Conservation (phyloP, 306 rosid species). For the Citrullus mucosospermus region DNA sequence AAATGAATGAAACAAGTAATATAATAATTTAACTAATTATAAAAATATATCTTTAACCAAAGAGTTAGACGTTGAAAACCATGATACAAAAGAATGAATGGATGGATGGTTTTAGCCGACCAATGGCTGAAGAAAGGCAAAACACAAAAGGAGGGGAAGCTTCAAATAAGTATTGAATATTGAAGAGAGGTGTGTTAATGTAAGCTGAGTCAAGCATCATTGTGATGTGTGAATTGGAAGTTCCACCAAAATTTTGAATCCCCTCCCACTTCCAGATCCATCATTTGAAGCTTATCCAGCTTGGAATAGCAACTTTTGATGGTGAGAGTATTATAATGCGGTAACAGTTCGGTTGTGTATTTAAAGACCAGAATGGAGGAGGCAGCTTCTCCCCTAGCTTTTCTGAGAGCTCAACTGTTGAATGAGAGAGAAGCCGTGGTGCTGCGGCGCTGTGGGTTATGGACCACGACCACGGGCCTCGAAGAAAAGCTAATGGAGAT, state of each 20-base stretch:
- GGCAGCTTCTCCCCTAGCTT: constrained; percentile 30
- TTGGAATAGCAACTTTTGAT: background rate
- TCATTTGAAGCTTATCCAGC: background rate
- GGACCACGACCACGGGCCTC: constrained; percentile 22
- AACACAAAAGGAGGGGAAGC: too few species aligned
- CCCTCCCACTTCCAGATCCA: too few species aligned
- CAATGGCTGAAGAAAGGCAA: too few species aligned
- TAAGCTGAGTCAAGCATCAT: background rate
- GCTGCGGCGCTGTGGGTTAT: background rate
- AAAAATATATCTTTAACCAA: too few species aligned
- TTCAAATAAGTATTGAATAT: too few species aligned
- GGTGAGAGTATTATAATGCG: background rate
- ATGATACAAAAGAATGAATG: too few species aligned
- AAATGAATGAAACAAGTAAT: too few species aligned
- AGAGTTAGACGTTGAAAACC: too few species aligned
- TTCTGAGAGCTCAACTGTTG: constrained; percentile 5
- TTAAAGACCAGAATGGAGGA: background rate
- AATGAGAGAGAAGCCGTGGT: background rate
- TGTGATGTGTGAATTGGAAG: background rate
- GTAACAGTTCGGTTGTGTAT: background rate
- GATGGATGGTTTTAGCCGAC: too few species aligned
- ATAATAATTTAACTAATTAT: too few species aligned
- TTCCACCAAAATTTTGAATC: background rate
- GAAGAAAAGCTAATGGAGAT: constrained; percentile 16
- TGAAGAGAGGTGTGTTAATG: background rate